phyloP scores from a whole-genome alignment of 345 rosid species.

The Psidium guajava region DNA sequence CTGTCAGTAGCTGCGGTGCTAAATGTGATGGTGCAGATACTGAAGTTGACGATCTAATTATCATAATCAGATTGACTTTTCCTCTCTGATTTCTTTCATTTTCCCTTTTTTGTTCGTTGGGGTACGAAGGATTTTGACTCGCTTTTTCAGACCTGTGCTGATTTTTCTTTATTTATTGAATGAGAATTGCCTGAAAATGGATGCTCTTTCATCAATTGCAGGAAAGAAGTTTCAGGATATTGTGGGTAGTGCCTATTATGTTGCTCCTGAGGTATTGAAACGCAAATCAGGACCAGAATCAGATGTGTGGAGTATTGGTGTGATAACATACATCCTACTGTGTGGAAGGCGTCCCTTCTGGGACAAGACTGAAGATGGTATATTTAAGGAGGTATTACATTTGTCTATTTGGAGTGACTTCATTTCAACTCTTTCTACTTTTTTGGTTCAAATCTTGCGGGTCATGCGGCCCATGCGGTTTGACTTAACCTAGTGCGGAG shows the following conservation, averaged over 20 bases:
- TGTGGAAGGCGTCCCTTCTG: slow-evolving; percentile 51
- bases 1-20: background rate
- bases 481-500: background rate
- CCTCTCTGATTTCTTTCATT: background rate
- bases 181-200: background rate
- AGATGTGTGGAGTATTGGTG: slow-evolving; percentile 54
- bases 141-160: background rate
- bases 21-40: background rate
- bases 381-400: slow-evolving; percentile 37
- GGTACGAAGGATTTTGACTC: background rate
- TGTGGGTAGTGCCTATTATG: slow-evolving; percentile 60
- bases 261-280: slow-evolving; percentile 45
- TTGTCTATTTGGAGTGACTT: background rate
- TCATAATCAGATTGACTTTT: background rate
- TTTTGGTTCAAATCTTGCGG: background rate
- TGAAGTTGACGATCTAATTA: background rate
- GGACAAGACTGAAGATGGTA: slow-evolving; percentile 54
- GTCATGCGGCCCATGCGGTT: background rate
- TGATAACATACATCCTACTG: slow-evolving; percentile 39
- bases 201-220: slow-evolving; percentile 7
- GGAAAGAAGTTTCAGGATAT: slow-evolving; percentile 47
- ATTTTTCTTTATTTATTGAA: background rate
- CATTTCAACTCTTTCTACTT: background rate
- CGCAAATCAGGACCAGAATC: slow-evolving; percentile 48
- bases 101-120: background rate